Base-by-base conservation (phyloP, 179 eudicot genomes). In the Silene vulgaris region DNA sequence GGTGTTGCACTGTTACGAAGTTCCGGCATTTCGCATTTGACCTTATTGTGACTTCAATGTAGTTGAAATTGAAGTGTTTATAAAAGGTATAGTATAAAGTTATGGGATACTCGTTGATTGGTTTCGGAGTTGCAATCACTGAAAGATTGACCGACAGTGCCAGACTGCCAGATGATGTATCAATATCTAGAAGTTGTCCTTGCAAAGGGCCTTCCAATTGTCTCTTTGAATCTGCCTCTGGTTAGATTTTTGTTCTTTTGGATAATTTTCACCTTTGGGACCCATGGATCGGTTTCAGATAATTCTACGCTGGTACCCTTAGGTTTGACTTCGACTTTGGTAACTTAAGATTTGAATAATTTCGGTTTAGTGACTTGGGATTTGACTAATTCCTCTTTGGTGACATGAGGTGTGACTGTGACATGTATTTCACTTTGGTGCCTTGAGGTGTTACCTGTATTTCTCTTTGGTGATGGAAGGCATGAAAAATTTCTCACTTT, bases 151-250 rank as follows among this genome's bases (percentile, higher is more conserved):
- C 29, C 4, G 7, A 8, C 5, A 9, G 28, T n/a, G n/a, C n/a
- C n/a, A n/a, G n/a, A n/a, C n/a, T 61, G 65, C 23, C 20, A 11
- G 29, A 61, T 61, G 65, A 61, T 61, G 65, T 23, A 61, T 61
- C 9, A 3, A 23, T 28, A 61, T 23, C 23, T 61, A 1, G 57
- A 52, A 52, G 57, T 52, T 16, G 17, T 8, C 57, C 5, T 12
- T 13, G 57, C n/a, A 13, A 52, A 16, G 40, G 57, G 57, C 17
- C n/a, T 52, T 52, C 5, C n/a, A 13, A 0, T 13, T 52, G 16
- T 52, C 17, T 11, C 56, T 50, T 50, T 50, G 56, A 45, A 50
- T 50, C 14, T 52, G 57, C 17, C 3, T 52, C 57, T 50, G 16
- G 57, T 52, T 52, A 1, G 57, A 52, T 52, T 40, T 40, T 40